These are phyloP conservation scores for Balakata baccata DNA, from an alignment of 345 rosid genomes.

Conservation along the genomic window DNA sequence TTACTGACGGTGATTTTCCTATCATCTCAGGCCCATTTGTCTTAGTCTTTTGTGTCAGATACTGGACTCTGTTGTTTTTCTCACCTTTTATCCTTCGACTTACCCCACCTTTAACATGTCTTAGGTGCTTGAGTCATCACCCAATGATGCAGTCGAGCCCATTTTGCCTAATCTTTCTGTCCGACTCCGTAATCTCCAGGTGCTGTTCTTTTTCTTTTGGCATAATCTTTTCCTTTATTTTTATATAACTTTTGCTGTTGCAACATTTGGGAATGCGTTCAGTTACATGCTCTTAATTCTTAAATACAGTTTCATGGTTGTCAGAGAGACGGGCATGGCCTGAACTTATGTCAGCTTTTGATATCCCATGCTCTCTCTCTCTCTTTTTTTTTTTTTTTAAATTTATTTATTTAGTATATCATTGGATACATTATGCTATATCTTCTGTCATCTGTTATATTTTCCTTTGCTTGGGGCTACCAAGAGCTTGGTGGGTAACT, in stretches of 20 bases:
- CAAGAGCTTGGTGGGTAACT: neutral
- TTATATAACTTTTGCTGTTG: neutral
- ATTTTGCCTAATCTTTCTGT: slow-evolving; percentile 73
- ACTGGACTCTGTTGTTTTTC: neutral
- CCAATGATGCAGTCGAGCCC: slow-evolving; percentile 82
- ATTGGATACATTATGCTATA: neutral
- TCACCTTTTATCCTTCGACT: neutral
- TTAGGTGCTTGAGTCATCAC: slow-evolving; percentile 77
- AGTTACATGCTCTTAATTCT: neutral
- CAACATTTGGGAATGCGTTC: neutral
- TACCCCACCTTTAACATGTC: slow-evolving; percentile 14
- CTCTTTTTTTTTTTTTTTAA: too few relatives aligned
- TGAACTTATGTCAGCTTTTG: neutral
- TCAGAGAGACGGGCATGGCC: neutral
- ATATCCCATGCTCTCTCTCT: neutral
- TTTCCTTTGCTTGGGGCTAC: neutral
- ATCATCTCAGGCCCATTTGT: slow-evolving; percentile 16
- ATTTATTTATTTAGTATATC: neutral
- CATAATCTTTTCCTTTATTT: slow-evolving; percentile 6
- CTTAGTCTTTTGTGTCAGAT: slow-evolving; percentile 2
- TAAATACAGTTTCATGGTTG: neutral
- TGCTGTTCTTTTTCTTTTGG: slow-evolving; percentile 21
- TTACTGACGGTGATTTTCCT: slow-evolving; percentile 53
- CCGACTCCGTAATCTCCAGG: slow-evolving; percentile 92
- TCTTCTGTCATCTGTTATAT: neutral